phyloP scores from a whole-genome alignment of 2,329 filamentous ascomycete genomes.

The Claviceps africana region DNA sequence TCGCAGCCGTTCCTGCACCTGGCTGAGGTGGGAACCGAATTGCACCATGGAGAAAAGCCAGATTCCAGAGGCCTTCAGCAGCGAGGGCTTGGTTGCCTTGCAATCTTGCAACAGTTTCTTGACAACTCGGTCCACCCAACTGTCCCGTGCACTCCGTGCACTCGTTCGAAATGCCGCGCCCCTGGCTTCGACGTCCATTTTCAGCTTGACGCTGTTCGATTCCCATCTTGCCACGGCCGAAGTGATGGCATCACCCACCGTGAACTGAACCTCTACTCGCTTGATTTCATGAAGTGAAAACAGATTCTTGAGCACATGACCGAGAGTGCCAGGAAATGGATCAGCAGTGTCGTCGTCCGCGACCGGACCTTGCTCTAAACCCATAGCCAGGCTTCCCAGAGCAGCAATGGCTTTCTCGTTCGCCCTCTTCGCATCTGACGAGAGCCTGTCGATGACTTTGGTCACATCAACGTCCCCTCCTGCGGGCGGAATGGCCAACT shows the following conservation, averaged over 20 bases:
- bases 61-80: conserved; percentile 85
- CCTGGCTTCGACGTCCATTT: conserved; percentile 56
- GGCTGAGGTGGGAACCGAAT: conserved; percentile 66
- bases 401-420: conserved; percentile 72
- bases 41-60: conserved; percentile 90
- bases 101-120: conserved; percentile 65
- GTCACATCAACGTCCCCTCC: conserved; percentile 19
- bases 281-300: conserved; percentile 72
- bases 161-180: conserved; percentile 22
- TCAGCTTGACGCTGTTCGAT: conserved; percentile 61
- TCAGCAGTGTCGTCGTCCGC: neutral
- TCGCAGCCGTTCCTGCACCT: conserved; percentile 60
- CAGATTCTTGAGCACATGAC: conserved; percentile 50
- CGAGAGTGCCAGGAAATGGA: conserved; percentile 25
- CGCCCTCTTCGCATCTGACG: conserved; percentile 58
- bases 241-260: conserved; percentile 76
- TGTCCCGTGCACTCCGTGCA: conserved; percentile 24
- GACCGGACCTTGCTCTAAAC: conserved; percentile 26
- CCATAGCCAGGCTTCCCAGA: conserved; percentile 61
- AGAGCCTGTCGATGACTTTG: conserved; percentile 47
- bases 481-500: conserved; percentile 21
- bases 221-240: conserved; percentile 70
- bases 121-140: conserved; percentile 40
- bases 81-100: conserved; percentile 71
- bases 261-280: conserved; percentile 77